Evolutionary conservation across 352 stramenopile species (phyloP).

Genomic region (Phytopythium delawarense): DNA sequence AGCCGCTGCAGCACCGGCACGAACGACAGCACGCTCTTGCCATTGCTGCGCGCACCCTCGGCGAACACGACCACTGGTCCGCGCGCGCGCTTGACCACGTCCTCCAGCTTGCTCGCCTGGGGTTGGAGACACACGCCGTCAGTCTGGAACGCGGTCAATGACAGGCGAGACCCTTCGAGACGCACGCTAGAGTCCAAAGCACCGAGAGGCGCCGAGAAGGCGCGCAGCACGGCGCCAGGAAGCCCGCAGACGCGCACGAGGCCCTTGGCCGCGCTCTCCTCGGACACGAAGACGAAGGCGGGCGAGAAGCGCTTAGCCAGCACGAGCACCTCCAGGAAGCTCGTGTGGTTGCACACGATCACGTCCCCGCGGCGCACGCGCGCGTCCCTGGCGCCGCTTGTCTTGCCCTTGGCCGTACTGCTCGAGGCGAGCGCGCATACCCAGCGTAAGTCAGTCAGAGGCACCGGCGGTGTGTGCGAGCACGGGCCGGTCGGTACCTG

Average conservation of each 20-base stretch:
- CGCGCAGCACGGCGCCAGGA: conserved; percentile 58
- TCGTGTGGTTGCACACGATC: conserved; percentile 82
- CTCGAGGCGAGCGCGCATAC: not conserved
- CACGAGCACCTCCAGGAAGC: conserved; percentile 77
- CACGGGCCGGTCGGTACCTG: conserved; percentile 16
- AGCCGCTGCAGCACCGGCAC: conserved; percentile 62
- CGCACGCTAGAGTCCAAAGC: conserved; percentile 30
- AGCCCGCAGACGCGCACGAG: conserved; percentile 65
- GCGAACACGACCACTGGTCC: conserved; percentile 72
- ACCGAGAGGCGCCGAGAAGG: conserved; percentile 41
- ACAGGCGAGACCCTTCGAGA: not conserved
- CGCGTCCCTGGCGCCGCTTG: conserved; percentile 14
- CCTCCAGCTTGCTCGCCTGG: conserved; percentile 51
- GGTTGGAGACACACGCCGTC: not conserved
- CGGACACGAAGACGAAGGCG: conserved; percentile 62
- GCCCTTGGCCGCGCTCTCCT: conserved; percentile 45
- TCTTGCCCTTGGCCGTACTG: conserved; percentile 26
- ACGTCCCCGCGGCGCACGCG: conserved; percentile 51
- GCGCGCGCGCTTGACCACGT: conserved; percentile 56
- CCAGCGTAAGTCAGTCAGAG: too few species aligned
- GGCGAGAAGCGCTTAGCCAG: conserved; percentile 74
- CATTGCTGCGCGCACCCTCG: conserved; percentile 75
- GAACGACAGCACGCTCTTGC: conserved; percentile 72
- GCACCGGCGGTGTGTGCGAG: not conserved
- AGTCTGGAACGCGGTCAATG: not conserved